These are phyloP conservation scores for Candolleomyces aberdarensis DNA, from an alignment of 768 basidiomycete species.

Conservation along the genomic window DNA sequence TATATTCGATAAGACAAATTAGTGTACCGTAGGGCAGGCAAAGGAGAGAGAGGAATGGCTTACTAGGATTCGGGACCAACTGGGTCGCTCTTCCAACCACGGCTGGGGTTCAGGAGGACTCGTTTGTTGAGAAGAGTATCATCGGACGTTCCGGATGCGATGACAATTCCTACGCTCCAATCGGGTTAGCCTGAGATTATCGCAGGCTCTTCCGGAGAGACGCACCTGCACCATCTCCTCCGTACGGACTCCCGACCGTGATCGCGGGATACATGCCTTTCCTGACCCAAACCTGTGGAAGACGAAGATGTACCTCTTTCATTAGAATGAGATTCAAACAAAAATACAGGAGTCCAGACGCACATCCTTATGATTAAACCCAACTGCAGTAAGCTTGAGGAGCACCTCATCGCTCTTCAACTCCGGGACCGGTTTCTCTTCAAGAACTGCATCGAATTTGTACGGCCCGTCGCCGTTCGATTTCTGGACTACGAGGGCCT, in stretches of 20 bases:
- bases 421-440: slow-evolving; percentile 45
- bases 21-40: not conserved
- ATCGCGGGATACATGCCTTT: slow-evolving; percentile 67
- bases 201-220: slow-evolving; percentile 10
- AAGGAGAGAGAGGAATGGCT: slow-evolving; percentile 8
- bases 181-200: too few relatives aligned
- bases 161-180: slow-evolving; percentile 48
- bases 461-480: slow-evolving; percentile 19
- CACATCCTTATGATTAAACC: slow-evolving; percentile 79
- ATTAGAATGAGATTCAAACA: not conserved
- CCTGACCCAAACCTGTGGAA: slow-evolving; percentile 68
- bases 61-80: slow-evolving; percentile 65
- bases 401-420: slow-evolving; percentile 58
- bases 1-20: slow-evolving; percentile 16
- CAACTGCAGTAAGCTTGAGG: slow-evolving; percentile 64
- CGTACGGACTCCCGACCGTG: slow-evolving; percentile 54
- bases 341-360: not conserved
- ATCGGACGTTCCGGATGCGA: slow-evolving; percentile 49
- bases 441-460: slow-evolving; percentile 44
- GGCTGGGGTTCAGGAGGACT: slow-evolving; percentile 73
- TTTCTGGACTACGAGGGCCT: slow-evolving; percentile 4
- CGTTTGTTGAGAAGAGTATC: slow-evolving; percentile 60
- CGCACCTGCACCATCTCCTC: slow-evolving; percentile 72
- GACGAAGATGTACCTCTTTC: not conserved
- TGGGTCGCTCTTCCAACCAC: slow-evolving; percentile 70